Evolutionary conservation across 495 filamentous ascomycete genomes (phyloP).

Genomic region (Aspergillus kassunensis): DNA sequence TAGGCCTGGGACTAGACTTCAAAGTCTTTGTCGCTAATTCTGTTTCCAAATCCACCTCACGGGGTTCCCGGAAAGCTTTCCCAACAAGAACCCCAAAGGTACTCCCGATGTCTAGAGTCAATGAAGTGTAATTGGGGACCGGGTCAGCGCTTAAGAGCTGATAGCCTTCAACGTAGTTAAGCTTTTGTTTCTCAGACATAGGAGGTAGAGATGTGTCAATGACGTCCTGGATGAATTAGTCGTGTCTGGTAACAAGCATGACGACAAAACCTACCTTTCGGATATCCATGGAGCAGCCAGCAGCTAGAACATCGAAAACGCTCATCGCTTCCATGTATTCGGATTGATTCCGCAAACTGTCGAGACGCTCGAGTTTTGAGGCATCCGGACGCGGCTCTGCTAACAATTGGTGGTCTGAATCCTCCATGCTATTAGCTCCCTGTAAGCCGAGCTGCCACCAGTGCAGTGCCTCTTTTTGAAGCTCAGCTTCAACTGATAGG

Average conservation of each 20-base stretch:
- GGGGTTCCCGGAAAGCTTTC: conserved; percentile 29
- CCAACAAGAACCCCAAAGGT: conserved; percentile 34
- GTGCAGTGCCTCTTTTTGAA: conserved; percentile 29
- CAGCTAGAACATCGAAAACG: conserved; percentile 35
- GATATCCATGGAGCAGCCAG: conserved; percentile 26
- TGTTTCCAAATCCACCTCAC: conserved; percentile 19
- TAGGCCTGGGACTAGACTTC: conserved; percentile 16
- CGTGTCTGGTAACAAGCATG: conserved; percentile 3
- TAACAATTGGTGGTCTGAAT: neutral
- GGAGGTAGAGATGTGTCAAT: conserved; percentile 61
- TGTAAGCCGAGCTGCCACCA: conserved; percentile 42
- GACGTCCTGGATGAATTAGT: conserved; percentile 37
- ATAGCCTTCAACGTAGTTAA: conserved; percentile 62
- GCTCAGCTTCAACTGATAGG: conserved; percentile 26
- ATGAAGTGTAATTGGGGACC: conserved; percentile 36
- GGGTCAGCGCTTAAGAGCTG: conserved; percentile 54
- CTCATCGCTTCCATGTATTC: conserved; percentile 36
- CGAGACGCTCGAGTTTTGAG: conserved; percentile 26
- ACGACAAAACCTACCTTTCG: conserved; percentile 23
- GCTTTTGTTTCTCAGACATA: conserved; percentile 52
- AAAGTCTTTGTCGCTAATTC: conserved; percentile 26
- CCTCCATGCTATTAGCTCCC: conserved; percentile 29
- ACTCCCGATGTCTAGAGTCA: conserved; percentile 31
- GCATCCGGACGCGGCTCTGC: neutral
- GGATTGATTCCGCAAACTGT: conserved; percentile 24